Conservation (phyloP, 2,329 filamentous ascomycete species). For the Cercospora zeae-maydis region DNA sequence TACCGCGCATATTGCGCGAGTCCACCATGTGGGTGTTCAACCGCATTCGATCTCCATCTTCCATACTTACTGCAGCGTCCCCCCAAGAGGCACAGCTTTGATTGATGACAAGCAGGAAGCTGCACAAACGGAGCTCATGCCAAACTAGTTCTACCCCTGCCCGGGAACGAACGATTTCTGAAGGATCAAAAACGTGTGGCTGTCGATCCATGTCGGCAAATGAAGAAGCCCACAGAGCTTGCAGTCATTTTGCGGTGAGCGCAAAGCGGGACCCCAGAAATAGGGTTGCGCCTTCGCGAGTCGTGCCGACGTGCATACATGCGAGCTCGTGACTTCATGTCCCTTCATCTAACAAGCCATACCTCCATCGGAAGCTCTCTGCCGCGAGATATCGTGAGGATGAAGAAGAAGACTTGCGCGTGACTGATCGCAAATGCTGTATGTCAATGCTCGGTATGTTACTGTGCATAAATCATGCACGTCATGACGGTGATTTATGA, state of each 20-base stretch:
- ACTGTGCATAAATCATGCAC: background rate
- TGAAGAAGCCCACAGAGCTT: no score
- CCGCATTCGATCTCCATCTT: background rate
- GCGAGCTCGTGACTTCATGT: background rate
- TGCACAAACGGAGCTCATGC: background rate
- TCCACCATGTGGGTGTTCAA: background rate
- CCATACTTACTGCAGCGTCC: no score
- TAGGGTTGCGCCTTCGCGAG: background rate
- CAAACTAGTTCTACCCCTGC: background rate
- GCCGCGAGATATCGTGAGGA: background rate
- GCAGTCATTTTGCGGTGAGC: background rate
- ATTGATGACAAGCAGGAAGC: background rate
- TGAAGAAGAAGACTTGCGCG: background rate
- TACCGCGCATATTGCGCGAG: background rate
- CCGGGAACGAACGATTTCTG: background rate
- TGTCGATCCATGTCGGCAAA: background rate
- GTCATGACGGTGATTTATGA: no score
- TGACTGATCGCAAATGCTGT: background rate
- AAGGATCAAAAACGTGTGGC: background rate
- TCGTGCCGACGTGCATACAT: background rate
- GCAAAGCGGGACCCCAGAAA: background rate
- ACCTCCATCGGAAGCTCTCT: background rate
- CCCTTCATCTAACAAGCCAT: background rate
- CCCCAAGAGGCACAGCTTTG: no score
- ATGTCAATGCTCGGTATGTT: background rate